A percentile compares a stretch with the other conserved stretches of the same genome.
These are phyloP conservation scores for Colletotrichum simmondsii DNA, from an alignment of 2,329 filamentous ascomycete genomes.

Conservation along the genomic window DNA sequence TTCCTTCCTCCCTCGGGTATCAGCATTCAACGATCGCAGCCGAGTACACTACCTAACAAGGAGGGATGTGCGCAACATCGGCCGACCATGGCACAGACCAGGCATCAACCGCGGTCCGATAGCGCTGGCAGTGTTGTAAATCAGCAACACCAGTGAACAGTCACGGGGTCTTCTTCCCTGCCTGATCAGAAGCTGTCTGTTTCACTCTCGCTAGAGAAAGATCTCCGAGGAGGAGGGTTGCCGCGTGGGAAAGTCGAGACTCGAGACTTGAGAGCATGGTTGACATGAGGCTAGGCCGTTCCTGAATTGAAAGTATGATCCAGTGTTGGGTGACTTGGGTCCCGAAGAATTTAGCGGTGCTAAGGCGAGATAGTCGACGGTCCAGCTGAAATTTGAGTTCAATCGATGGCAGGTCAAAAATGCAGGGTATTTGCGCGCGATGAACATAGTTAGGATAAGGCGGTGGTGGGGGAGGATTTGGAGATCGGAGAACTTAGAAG, in stretches of 20 bases:
- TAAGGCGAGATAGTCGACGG: neutral
- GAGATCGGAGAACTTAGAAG: constrained; percentile 2
- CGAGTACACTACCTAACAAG: neutral
- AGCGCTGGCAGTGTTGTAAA: neutral
- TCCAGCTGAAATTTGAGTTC: constrained; percentile 7
- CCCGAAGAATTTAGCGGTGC: neutral
- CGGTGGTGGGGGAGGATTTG: constrained; percentile 2
- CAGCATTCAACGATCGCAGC: neutral
- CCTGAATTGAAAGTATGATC: neutral
- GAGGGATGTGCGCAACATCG: neutral
- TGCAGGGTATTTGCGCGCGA: neutral
- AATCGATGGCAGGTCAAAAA: neutral
- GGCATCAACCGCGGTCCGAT: neutral
- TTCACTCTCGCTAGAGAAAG: neutral
- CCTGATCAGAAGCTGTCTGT: neutral
- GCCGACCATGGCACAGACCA: neutral
- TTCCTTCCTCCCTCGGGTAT: neutral
- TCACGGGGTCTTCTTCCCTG: neutral
- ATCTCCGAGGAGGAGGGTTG: neutral
- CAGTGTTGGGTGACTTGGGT: neutral
- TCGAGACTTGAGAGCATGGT: neutral
- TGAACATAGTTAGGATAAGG: neutral
- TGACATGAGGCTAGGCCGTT: neutral
- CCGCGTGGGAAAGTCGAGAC: neutral
- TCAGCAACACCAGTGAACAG: neutral